Evolutionary conservation across 2,329 filamentous ascomycete species (phyloP).

Genomic region (Aspergillus sp.): DNA sequence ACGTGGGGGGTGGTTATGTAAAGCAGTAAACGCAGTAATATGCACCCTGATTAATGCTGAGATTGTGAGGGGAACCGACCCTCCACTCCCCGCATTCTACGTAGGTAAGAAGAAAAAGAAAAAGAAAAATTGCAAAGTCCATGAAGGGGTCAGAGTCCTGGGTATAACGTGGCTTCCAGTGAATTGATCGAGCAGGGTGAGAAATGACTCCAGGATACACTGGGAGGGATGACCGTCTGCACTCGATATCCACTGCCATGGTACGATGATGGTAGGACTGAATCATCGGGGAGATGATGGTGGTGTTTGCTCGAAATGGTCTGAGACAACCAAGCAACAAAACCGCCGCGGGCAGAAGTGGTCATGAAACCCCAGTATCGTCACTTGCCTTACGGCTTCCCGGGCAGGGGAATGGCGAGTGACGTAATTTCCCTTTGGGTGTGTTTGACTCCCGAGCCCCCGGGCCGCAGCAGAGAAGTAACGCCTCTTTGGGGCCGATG

Average conservation of each 20-base stretch:
- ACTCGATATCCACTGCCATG: background rate
- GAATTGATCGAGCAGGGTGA: background rate
- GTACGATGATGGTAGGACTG: constrained; percentile 2
- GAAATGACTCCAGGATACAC: background rate
- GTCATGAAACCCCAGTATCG: constrained; percentile 5
- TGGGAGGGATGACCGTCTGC: background rate
- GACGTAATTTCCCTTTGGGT: constrained; percentile 1
- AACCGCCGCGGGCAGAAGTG: background rate
- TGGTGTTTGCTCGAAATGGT: background rate
- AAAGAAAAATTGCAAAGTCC: background rate
- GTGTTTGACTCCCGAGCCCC: constrained; percentile 15
- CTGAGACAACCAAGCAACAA: constrained; percentile 4
- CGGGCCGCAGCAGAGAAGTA: constrained; percentile 16
- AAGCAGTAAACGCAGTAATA: background rate
- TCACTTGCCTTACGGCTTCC: background rate
- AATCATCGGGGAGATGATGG: background rate
- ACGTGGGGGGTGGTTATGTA: constrained; percentile 23
- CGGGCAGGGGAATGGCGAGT: background rate
- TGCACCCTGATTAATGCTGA: constrained; percentile 2
- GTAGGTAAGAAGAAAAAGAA: background rate
- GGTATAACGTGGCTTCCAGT: background rate
- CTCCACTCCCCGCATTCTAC: constrained; percentile 3
- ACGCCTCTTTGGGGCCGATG: constrained; percentile 24
- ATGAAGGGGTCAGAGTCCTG: background rate
- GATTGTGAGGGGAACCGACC: background rate